Percentiles rank a stretch among this genome's conserved stretches.
These are phyloP conservation scores for Fraxinus floribunda DNA, from an alignment of 305 asterid genomes.

Conservation along the genomic window DNA sequence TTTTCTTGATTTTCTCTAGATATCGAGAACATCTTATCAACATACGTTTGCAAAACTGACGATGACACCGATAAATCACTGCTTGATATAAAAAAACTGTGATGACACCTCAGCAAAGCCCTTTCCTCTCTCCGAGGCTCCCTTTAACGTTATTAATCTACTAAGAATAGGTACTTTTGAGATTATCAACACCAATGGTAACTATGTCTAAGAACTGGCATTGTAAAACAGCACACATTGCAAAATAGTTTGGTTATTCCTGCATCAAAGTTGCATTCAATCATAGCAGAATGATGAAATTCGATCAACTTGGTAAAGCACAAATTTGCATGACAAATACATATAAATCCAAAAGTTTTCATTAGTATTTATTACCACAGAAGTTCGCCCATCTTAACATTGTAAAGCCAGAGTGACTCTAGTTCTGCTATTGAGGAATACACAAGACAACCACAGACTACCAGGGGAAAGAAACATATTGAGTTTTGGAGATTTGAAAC, in stretches of 20 bases:
- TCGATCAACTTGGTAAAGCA: background rate
- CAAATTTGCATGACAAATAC: background rate
- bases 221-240: background rate
- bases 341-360: background rate
- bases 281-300: background rate
- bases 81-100: background rate
- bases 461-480: background rate
- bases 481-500: background rate
- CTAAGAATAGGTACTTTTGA: background rate
- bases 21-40: background rate
- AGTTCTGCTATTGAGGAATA: background rate
- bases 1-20: background rate
- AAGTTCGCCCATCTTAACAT: background rate
- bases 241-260: background rate
- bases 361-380: background rate
- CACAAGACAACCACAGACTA: background rate
- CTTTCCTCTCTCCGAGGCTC: background rate
- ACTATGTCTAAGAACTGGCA: background rate
- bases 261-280: background rate
- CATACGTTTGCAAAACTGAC: background rate
- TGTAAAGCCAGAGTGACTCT: background rate
- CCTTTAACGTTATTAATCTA: background rate
- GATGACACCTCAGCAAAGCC: background rate
- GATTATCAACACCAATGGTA: background rate
- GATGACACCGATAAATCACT: background rate